A percentile compares a stretch with the other conserved stretches of the same genome.
phyloP scores from a whole-genome alignment of 352 stramenopile genomes.

The Halophytophthora batemanensis region DNA sequence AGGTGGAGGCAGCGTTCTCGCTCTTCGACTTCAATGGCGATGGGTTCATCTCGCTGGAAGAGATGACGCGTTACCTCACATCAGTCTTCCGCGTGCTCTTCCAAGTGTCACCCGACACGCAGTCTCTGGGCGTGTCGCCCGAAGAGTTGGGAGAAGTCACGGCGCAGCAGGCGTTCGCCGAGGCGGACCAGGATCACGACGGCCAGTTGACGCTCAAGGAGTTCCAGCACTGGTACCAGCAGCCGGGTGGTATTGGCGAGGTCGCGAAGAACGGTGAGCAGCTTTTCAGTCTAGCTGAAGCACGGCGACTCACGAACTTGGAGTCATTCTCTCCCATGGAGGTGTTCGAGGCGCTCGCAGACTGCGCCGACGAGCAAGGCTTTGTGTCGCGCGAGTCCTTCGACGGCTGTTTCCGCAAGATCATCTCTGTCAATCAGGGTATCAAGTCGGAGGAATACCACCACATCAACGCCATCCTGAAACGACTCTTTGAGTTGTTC shows the following conservation, averaged over 20 bases:
- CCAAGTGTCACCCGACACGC: constrained; percentile 65
- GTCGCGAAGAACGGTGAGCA: constrained; percentile 78
- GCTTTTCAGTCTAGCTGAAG: constrained; percentile 71
- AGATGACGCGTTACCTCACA: constrained; percentile 88
- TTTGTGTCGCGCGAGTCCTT: constrained; percentile 73
- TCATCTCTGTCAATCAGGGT: constrained; percentile 53
- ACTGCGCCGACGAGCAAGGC: constrained; percentile 65
- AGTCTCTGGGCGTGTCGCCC: constrained; percentile 55
- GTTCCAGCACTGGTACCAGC: constrained; percentile 86
- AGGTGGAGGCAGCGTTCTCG: constrained; percentile 79
- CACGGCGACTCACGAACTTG: constrained; percentile 71
- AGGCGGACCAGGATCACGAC: constrained; percentile 68
- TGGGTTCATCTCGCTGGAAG: constrained; percentile 81
- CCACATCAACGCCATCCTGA: constrained; percentile 68
- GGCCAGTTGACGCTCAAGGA: constrained; percentile 78
- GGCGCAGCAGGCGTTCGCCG: constrained; percentile 70
- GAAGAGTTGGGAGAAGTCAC: constrained; percentile 82
- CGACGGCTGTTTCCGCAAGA: constrained; percentile 73
- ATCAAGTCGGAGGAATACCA: constrained; percentile 56
- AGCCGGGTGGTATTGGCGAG: constrained; percentile 65
- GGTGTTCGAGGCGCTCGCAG: constrained; percentile 72
- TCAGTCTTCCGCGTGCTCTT: constrained; percentile 86
- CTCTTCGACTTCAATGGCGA: constrained; percentile 90
- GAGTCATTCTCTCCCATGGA: constrained; percentile 71
- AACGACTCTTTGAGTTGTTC: constrained; percentile 80